Base-by-base conservation (phyloP, 2,329 filamentous ascomycete species). In the Hirsutella minnesotensis region DNA sequence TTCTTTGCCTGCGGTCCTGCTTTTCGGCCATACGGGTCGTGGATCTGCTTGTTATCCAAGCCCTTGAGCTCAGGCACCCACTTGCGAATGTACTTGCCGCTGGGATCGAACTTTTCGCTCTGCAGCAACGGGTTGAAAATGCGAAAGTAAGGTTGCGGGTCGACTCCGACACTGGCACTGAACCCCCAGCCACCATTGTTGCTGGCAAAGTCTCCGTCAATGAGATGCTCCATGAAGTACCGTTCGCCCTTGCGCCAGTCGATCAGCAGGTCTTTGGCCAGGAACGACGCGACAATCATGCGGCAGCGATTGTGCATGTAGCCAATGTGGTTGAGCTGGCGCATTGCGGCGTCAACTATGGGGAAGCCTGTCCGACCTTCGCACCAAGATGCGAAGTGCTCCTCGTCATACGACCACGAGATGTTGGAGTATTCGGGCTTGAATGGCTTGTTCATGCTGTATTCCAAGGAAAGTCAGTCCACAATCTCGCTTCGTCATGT, bases 121-220 rank as follows among this genome's bases (percentile, higher is more conserved):
- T 95, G 88, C 16, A 86, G 64, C 37, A 87, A 58, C 0, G 88
- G 88, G 53, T 94, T 95, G 63, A 95, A 95, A 41, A 95, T 84
- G 7, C 87, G 74, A 49, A 95, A 95, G 57, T 94, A 95, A 0
- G 88, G 87, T 61, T 94, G 85, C 1, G 86, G 84, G 59, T 94
- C 86, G 7, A 88, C 84, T 1, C 86, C 83, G 0, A 80, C 81
- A 16, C 72, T 77, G 4, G 81, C 79, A 20, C 70, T 62, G 47
- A 67, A 68, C 1, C 65, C 75, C 72, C 73, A 77, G 3, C 74
- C 74, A 22, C 73, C 71, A 47, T 85, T 87, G 58, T 90, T 90
- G 45, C 76, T 82, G 0, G 83, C 82, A 55, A 89, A 86, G 56
- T 89, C 85, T 15, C 84, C 83, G 53, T 90, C 85, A 44, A 89